A percentile compares a stretch with the other conserved stretches of the same genome.
phyloP scores from a whole-genome alignment of 805 yeast genomes.

The Metschnikowia similis region DNA sequence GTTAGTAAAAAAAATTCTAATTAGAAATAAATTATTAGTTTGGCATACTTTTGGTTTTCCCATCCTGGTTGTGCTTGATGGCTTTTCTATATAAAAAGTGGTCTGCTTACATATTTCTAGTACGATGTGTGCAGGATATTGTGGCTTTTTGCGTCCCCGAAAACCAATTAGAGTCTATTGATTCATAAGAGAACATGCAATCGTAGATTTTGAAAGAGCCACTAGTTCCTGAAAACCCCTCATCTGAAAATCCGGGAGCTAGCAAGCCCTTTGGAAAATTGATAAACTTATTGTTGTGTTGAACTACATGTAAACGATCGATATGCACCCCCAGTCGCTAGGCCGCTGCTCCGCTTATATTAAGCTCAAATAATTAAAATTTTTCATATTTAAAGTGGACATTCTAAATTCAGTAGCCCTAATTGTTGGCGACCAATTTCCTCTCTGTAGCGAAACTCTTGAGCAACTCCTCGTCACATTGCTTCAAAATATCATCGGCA shows the following conservation, averaged over 20 bases:
- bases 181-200: not conserved
- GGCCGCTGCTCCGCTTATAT: not conserved
- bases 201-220: not conserved
- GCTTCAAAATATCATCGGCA: conserved; percentile 67
- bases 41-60: conserved; percentile 32
- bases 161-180: not conserved
- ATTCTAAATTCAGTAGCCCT: conserved; percentile 6
- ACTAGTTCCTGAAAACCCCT: not conserved
- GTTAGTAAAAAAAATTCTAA: conserved; percentile 5
- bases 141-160: not conserved
- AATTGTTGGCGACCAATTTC: conserved; percentile 35
- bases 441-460: conserved; percentile 59
- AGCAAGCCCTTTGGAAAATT: no score
- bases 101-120: not conserved
- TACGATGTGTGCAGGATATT: not conserved
- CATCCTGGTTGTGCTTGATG: conserved; percentile 15
- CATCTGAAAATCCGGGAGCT: not conserved
- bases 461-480: conserved; percentile 61
- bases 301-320: not conserved
- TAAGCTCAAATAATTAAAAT: conserved; percentile 1
- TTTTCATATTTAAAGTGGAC: conserved; percentile 6
- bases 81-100: not conserved
- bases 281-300: not conserved
- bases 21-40: not conserved
- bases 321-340: not conserved